A percentile compares a stretch with the other conserved stretches of the same genome.
These are phyloP conservation scores for Hymenoscyphus repandus DNA, from an alignment of 2,329 filamentous ascomycete genomes.

Conservation along the genomic window DNA sequence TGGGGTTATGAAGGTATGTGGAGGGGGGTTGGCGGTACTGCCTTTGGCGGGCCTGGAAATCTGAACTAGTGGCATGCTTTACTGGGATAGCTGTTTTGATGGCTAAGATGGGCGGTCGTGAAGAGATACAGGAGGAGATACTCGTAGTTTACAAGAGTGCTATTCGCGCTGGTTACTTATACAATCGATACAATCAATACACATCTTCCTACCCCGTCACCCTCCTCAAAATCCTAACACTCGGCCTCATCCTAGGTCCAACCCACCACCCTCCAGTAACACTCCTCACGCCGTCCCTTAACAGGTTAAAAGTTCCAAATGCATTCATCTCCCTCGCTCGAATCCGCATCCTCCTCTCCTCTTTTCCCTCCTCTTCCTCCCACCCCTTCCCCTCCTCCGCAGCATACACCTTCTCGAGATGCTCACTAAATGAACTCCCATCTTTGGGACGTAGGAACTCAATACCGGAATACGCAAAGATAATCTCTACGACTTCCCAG, in stretches of 20 bases:
- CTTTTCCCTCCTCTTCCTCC: not conserved
- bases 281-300: conserved; percentile 36
- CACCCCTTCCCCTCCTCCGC: conserved; percentile 39
- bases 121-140: too few species aligned
- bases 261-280: conserved; percentile 59
- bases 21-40: too few species aligned
- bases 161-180: too few species aligned
- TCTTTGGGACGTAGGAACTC: conserved; percentile 50
- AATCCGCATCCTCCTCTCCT: conserved; percentile 14
- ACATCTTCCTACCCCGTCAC: conserved; percentile 8
- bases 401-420: conserved; percentile 20
- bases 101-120: too few species aligned
- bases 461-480: conserved; percentile 54
- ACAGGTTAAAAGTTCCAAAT: conserved; percentile 24
- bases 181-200: too few species aligned
- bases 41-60: too few species aligned
- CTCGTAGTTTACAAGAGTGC: too few species aligned
- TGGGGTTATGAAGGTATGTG: too few species aligned
- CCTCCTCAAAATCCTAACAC: conserved; percentile 26
- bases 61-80: too few species aligned
- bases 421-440: conserved; percentile 19
- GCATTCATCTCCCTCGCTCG: conserved; percentile 23
- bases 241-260: conserved; percentile 55
- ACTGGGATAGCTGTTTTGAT: too few species aligned
- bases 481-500: conserved; percentile 53